These are phyloP conservation scores for Penicillium sp. DNA, from an alignment of 2,329 filamentous ascomycete genomes.

Conservation along the genomic window DNA sequence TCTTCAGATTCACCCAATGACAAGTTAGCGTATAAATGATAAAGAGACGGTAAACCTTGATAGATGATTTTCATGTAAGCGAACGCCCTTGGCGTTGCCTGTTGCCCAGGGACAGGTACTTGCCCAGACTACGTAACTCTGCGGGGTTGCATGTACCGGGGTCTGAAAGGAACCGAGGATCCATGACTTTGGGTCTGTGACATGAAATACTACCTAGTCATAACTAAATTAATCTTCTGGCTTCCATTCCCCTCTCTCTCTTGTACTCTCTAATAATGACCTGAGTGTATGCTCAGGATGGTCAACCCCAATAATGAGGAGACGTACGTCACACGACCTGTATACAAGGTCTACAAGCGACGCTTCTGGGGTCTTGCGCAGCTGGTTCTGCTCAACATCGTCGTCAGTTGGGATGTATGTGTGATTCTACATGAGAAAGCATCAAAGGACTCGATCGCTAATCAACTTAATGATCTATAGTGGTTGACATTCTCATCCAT, in stretches of 20 bases:
- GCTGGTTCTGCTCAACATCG: constrained; percentile 82
- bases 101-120: not conserved
- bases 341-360: constrained; percentile 70
- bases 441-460: not conserved
- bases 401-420: constrained; percentile 92
- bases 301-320: not conserved
- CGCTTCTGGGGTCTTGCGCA: constrained; percentile 86
- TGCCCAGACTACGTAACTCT: not conserved
- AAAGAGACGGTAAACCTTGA: not conserved
- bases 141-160: constrained; percentile 8
- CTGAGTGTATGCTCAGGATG: not conserved
- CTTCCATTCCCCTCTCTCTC: not conserved
- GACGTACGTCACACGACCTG: constrained; percentile 20
- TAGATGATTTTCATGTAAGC: not conserved
- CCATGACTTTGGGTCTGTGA: not conserved
- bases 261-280: not conserved
- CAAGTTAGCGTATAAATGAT: not conserved
- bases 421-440: not conserved
- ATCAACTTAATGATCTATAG: constrained; percentile 42
- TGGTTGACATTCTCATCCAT: constrained; percentile 93
- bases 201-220: not conserved
- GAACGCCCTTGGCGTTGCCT: not conserved
- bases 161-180: not conserved
- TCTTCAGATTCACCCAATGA: not conserved
- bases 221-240: not conserved